These are phyloP conservation scores for Neophaeococcomyces mojaviensis DNA, from an alignment of 2,329 filamentous ascomycete genomes.

Conservation along the genomic window DNA sequence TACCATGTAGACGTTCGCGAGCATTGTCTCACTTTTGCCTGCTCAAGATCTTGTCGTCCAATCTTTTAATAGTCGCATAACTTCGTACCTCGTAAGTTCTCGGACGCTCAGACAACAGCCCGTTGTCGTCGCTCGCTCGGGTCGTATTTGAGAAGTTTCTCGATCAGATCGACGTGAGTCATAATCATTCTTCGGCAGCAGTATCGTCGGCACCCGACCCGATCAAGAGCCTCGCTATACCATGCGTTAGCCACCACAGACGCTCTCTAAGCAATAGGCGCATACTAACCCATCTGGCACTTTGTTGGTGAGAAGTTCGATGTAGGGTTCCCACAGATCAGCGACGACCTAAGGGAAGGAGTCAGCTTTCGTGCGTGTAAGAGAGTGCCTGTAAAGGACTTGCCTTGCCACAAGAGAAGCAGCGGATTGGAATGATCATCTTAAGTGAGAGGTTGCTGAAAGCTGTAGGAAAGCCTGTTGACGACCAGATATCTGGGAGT, in stretches of 20 bases:
- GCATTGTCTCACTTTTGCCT: too few species aligned
- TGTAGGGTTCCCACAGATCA: slow-evolving; percentile 94
- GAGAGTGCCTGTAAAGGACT: slow-evolving; percentile 13
- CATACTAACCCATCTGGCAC: slow-evolving; percentile 62
- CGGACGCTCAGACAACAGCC: neutral
- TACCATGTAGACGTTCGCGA: too few species aligned
- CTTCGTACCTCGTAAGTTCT: too few species aligned
- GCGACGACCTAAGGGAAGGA: slow-evolving; percentile 67
- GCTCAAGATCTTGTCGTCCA: too few species aligned
- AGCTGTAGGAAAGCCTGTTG: too few species aligned
- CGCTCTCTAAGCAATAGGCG: too few species aligned
- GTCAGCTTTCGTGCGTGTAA: slow-evolving; percentile 24
- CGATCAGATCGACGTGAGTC: slow-evolving; percentile 97
- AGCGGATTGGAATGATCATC: slow-evolving; percentile 98
- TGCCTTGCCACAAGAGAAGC: slow-evolving; percentile 99
- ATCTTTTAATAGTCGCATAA: too few species aligned
- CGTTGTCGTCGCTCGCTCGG: slow-evolving; percentile 23
- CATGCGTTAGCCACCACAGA: too few species aligned
- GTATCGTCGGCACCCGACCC: slow-evolving; percentile 87
- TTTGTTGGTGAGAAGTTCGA: slow-evolving; percentile 75
- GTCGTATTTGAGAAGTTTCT: slow-evolving; percentile 87
- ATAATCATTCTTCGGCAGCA: slow-evolving; percentile 99
- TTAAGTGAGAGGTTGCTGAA: slow-evolving; percentile 31
- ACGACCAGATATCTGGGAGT: too few species aligned
- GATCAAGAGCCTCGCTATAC: slow-evolving; percentile 91